Evolutionary conservation across 1,284 basidiomycete species (phyloP), one percentile per base, ranked within the genome.

Genomic region (Cerrena zonata): DNA sequence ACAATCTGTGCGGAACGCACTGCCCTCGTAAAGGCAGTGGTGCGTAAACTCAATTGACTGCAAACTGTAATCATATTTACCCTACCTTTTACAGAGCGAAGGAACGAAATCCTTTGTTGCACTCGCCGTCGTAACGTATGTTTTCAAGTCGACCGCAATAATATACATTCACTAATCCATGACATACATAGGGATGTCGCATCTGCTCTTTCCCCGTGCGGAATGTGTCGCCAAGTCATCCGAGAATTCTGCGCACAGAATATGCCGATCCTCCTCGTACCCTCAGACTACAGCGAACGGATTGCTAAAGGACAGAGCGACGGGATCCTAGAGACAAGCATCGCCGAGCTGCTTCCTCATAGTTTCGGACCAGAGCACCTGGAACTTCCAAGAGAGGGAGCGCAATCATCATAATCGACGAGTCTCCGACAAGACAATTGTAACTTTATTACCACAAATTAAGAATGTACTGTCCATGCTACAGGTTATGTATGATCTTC

Each of bases 1-100:
- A 78, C 83, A 0, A 91, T 94, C 53, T 96, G 92, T 58, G 93
- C 92, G 0, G 92, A 96, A 65, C 75, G 91, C 25, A 94, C 91
- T 0, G 92, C 91, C 0, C 73, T 94, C 47, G 85, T 90, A 21
- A 94, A 93, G 65, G 91, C 89, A 19, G 79, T 86, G 21, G 91
- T 92, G 58, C 62, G 87, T 75, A n/a, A n/a, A n/a, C n/a, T 49
- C 30, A 34, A 34, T 15, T 7, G 7, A n/a, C 51, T 27, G 3
- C 10, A n/a, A 34, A 21, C 38, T 38, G 3, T 38, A 30, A 39
- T 15, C 18, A 5, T 22, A 12, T 18, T 47, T 4, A 27, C 22
- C 23, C 13, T 51, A 23, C 45, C 43, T n/a, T 41, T 15, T 30
- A n/a, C 61, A 94, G 91, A 91, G 88, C 68, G 83, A 91, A 54